Conservation (phyloP, 140 eudicot species). For the Cichorium intybus region DNA sequence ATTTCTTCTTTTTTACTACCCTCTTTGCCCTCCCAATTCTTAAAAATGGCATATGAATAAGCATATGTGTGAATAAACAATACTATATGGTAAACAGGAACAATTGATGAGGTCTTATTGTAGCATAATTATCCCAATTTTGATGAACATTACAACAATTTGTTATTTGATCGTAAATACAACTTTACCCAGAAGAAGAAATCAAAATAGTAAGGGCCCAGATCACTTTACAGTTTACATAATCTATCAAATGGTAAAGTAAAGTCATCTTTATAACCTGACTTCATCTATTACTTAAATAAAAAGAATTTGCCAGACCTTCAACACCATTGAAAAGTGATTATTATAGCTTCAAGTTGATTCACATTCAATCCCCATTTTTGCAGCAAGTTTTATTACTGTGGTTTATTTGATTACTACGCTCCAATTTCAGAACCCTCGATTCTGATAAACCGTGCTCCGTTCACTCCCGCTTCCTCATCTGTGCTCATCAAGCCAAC, state of each 20-base stretch:
- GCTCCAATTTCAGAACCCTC: not conserved
- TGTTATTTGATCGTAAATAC: not conserved
- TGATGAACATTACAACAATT: not conserved
- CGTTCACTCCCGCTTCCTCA: no score
- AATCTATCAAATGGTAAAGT: not conserved
- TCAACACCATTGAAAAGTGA: not conserved
- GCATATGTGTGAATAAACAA: constrained; percentile 4
- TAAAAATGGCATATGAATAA: constrained; percentile 13
- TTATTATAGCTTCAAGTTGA: not conserved
- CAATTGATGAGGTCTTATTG: not conserved
- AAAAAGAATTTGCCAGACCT: not conserved
- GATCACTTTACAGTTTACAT: no score
- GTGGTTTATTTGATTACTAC: no score
- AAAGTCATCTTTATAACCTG: not conserved
- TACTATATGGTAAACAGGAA: constrained; percentile 5
- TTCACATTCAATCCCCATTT: not conserved
- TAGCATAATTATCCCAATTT: constrained; percentile 10
- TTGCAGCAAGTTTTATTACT: not conserved
- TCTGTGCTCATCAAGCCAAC: no score
- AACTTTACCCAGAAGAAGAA: no score
- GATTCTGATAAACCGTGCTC: not conserved
- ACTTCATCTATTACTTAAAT: not conserved
- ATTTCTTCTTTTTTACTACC: constrained; percentile 35
- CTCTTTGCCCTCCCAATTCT: constrained; percentile 34
- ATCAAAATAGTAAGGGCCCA: no score